Conservation (phyloP, 192 early-diverging fungal genomes). For the Backusella psychrophila region DNA sequence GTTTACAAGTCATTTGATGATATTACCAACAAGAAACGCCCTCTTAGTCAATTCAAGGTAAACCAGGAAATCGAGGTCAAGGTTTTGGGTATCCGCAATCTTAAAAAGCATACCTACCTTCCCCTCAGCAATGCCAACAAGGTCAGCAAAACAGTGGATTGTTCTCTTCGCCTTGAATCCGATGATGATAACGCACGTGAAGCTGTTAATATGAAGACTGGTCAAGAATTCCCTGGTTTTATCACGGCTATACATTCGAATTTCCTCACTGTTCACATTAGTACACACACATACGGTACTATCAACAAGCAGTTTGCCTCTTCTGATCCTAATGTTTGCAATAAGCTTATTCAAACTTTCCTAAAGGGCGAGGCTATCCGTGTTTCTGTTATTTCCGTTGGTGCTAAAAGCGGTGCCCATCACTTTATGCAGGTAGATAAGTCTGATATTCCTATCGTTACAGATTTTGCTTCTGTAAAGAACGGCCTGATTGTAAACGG, state of each 20-base stretch:
- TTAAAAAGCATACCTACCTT: slow-evolving; percentile 61
- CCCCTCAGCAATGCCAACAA: slow-evolving; percentile 59
- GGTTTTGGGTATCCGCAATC: slow-evolving; percentile 65
- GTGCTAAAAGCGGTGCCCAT: slow-evolving; percentile 14
- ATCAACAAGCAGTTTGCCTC: slow-evolving; percentile 33
- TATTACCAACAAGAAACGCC: slow-evolving; percentile 25
- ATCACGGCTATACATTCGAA: slow-evolving; percentile 38
- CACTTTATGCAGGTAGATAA: slow-evolving; percentile 19
- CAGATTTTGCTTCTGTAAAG: slow-evolving; percentile 44
- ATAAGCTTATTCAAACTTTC: slow-evolving; percentile 22
- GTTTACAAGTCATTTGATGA: slow-evolving; percentile 41
- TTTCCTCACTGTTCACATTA: slow-evolving; percentile 24
- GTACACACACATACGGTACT: slow-evolving; percentile 17
- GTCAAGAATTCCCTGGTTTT: slow-evolving; percentile 44
- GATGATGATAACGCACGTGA: slow-evolving; percentile 21
- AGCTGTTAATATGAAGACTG: slow-evolving; percentile 35
- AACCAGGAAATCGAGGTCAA: slow-evolving; percentile 52
- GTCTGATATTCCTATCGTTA: slow-evolving; percentile 15
- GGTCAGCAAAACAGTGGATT: slow-evolving; percentile 43
- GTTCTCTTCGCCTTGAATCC: slow-evolving; percentile 16
- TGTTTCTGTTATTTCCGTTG: slow-evolving; percentile 23
- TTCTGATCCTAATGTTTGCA: slow-evolving; percentile 16
- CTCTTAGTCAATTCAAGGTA: slow-evolving; percentile 39
- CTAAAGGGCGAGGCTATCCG: slow-evolving; percentile 28
- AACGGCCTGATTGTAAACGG: slow-evolving; percentile 57